Base-by-base conservation (phyloP, 352 stramenopile genomes). In the Globisporangium paroecandrum region DNA sequence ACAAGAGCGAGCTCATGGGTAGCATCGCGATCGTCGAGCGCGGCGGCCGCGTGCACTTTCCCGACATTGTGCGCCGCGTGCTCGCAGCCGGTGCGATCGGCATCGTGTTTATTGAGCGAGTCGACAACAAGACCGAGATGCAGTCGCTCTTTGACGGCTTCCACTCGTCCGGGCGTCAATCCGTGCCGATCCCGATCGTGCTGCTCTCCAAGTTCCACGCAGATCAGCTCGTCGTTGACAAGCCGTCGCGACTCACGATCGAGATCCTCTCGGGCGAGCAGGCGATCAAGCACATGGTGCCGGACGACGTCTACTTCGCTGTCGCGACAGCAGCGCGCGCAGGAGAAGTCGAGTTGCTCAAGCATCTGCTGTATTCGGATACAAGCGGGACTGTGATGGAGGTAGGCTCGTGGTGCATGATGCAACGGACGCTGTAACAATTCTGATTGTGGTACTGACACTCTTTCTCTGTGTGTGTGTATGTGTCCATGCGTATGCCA, bases 101-200 rank as follows among this genome's bases (percentile, higher is more conserved):
- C 20, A 90, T 88, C 65, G 81, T 95, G 27, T 94, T 95, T 65
- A 79, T 95, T 55, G 87, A 95, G 70, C 75, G 74, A 41, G 75
- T 70, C 38, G 77, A 81, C 41, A 89, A 81, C 51, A 81, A 80
- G 13, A 74, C 76, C 8, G 77, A 76, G 61, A 88, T 78, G 51
- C 83, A 92, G 51, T 88, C 83, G 64, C 79, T 95, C 8, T 95
- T 95, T 65, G 87, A 95, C 63, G 87, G 87, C 55, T 95, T 94
- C 66, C 87, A 95, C 73, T 95, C 87, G 62, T 95, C 87, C 1
- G 87, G 87, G 12, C 75, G 87, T 18, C 87, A 95, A 62, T 69
- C 70, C 0, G 85, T 94, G 25, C 74, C 81, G 1, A 87, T 95
- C 54, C 87, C 85, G 0, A 92, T 95, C 66, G 78, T 95, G 57